Percentiles rank a stretch among this genome's conserved stretches.
phyloP scores from a whole-genome alignment of 306 rosid genomes.

The Quercus parvula region DNA sequence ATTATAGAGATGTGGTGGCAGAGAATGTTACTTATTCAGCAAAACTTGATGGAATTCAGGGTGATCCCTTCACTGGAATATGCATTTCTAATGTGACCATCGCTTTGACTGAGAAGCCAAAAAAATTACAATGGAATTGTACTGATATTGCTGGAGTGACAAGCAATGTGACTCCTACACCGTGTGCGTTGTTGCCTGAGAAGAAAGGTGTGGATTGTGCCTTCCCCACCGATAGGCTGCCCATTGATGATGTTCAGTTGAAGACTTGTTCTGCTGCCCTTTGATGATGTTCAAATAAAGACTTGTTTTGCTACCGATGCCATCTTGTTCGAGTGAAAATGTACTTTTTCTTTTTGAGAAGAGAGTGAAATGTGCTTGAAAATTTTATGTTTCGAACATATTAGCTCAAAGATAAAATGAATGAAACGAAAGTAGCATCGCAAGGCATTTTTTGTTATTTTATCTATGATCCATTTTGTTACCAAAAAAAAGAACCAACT shows the following conservation, averaged over 20 bases:
- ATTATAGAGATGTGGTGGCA: conserved; percentile 49
- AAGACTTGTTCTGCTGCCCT: conserved; percentile 33
- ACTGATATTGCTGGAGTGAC: conserved; percentile 49
- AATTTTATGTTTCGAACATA: too few relatives aligned
- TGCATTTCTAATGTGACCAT: conserved; percentile 56
- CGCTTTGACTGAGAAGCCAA: not conserved
- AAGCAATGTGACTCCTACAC: conserved; percentile 49
- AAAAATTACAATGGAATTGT: conserved; percentile 65
- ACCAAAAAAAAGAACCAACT: too few relatives aligned
- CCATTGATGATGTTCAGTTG: conserved; percentile 54
- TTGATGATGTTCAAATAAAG: too few relatives aligned
- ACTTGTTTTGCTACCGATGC: too few relatives aligned
- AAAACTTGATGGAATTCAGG: conserved; percentile 46
- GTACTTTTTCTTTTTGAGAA: too few relatives aligned
- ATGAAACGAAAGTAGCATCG: too few relatives aligned
- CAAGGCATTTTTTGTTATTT: too few relatives aligned
- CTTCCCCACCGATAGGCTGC: conserved; percentile 45
- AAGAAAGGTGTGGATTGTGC: conserved; percentile 30
- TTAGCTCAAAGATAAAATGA: too few relatives aligned
- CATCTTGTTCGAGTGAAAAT: too few relatives aligned
- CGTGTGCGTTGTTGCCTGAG: conserved; percentile 51
- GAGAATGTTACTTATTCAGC: conserved; percentile 46
- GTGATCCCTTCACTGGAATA: conserved; percentile 50
- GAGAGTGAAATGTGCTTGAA: too few relatives aligned
- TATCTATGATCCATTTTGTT: too few relatives aligned